These are phyloP conservation scores for Dipodascopsis tothii DNA, from an alignment of 805 yeast species.

Conservation along the genomic window DNA sequence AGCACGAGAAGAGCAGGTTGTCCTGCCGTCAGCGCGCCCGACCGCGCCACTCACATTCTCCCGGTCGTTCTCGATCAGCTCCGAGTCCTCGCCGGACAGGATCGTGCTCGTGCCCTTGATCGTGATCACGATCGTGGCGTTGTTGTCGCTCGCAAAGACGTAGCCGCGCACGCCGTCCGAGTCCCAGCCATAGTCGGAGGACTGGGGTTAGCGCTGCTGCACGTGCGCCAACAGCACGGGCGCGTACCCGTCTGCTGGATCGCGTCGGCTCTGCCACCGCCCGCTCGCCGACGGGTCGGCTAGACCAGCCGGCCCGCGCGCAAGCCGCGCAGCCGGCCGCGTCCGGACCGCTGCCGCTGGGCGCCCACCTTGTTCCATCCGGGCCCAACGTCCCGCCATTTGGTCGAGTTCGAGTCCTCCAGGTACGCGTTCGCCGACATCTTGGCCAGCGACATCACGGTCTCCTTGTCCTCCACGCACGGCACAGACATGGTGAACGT, in stretches of 20 bases:
- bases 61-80: conserved; percentile 75
- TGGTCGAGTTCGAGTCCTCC: conserved; percentile 63
- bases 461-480: conserved; percentile 63
- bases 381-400: conserved; percentile 67
- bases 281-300: too few relatives aligned
- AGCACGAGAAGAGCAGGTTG: not conserved
- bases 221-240: too few relatives aligned
- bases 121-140: conserved; percentile 61
- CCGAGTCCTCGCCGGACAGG: conserved; percentile 45
- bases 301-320: not conserved
- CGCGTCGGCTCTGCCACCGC: too few relatives aligned
- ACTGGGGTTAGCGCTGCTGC: too few relatives aligned
- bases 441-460: conserved; percentile 66
- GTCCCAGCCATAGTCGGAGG: conserved; percentile 78
- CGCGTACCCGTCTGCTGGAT: too few relatives aligned
- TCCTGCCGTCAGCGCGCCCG: not conserved
- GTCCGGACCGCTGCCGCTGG: conserved; percentile 77
- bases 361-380: conserved; percentile 30
- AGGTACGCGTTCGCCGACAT: conserved; percentile 92
- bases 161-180: conserved; percentile 84
- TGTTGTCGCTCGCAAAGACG: conserved; percentile 58
- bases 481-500: too few relatives aligned
- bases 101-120: conserved; percentile 91
- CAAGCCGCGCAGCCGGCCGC: too few relatives aligned
- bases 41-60: conserved; percentile 37